Evolutionary conservation across 148 eudicot genomes (phyloP), one percentile per base, ranked within the genome.

Genomic region (Fagopyrum tataricum): DNA sequence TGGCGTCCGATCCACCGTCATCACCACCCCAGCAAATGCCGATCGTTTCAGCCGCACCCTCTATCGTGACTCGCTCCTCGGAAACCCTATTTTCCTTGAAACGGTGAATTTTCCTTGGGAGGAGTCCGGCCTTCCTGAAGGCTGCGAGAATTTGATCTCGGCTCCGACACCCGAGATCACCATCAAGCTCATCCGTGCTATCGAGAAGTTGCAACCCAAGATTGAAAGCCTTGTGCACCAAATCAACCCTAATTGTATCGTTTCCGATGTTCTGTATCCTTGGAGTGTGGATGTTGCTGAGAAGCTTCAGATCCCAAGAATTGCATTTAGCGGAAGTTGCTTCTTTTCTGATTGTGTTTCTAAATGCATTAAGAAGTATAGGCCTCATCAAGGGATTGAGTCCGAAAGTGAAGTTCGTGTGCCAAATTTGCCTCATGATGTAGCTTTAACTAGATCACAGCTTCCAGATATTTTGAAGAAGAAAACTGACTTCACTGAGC

Each of bases 251-350:
- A 49, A 83, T 49, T 81, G 83, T 74, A 78, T 87, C 40, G 78
- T 87, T 24, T 87, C 90, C 0, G 90, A 87, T 67, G 81, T 76
- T 5, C 78, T 87, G 1, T 85, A 79, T 52, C 90, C 79, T 23
- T 87, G 90, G 90, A 87, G 85, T 0, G 81, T 75, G 12, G 80
- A 82, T 17, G n/a, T 83, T 4, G 82, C 83, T 0, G 0, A 7
- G 0, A 76, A 76, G 40, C 79, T 82, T 2, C 67, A 73, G 1
- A 67, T 87, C 6, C 90, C 90, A 0, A 72, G 88, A 72, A 72
- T 87, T 4, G 86, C 83, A 12, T 87, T 87, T 43, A 86, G 85
- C 53, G 89, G 87, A 2, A 80, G 87, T 58, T 76, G 87, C 47
- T 82, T 82, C 72, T 87, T 87, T 42, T 82, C 80, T 21, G 79